Evolutionary conservation across 2,329 filamentous ascomycete genomes (phyloP).

Genomic region (Aspergillus piperis): DNA sequence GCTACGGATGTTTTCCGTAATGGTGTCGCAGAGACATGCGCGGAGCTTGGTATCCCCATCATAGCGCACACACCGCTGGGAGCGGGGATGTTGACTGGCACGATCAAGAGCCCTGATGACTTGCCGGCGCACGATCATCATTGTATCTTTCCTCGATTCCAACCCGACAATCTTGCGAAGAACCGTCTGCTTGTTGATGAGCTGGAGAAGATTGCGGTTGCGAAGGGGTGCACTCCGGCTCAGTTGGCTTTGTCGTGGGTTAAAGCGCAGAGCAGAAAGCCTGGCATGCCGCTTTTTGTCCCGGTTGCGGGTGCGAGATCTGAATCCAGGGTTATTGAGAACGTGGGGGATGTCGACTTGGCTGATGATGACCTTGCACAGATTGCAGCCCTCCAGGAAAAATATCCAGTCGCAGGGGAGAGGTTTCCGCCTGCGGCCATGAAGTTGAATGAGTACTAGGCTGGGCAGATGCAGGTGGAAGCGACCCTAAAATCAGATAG

Average conservation of each 20-base stretch:
- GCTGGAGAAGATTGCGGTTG: conserved; percentile 60
- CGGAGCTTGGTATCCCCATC: conserved; percentile 67
- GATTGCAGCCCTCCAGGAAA: conserved; percentile 21
- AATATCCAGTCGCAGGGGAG: conserved; percentile 13
- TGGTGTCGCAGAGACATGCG: conserved; percentile 57
- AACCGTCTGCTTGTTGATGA: conserved; percentile 64
- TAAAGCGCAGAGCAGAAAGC: conserved; percentile 50
- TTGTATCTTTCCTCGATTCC: conserved; percentile 58
- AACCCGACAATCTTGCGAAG: conserved; percentile 61
- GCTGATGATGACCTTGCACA: conserved; percentile 31
- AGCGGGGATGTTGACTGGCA: conserved; percentile 57
- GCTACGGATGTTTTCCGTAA: conserved; percentile 52
- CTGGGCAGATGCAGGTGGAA: background rate
- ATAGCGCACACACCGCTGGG: conserved; percentile 74
- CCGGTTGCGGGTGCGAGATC: conserved; percentile 34
- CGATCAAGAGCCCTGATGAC: conserved; percentile 56
- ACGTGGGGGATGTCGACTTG: conserved; percentile 28
- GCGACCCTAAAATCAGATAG: background rate
- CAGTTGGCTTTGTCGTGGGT: conserved; percentile 71
- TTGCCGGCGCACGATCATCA: conserved; percentile 50
- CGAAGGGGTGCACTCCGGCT: conserved; percentile 61
- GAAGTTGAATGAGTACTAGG: conserved; percentile 11
- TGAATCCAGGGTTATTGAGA: conserved; percentile 33
- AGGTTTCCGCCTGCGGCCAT: conserved; percentile 12
- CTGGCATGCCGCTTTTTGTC: conserved; percentile 52